Conservation (phyloP, 805 yeast species). For the Barnettozyma siamensis region DNA sequence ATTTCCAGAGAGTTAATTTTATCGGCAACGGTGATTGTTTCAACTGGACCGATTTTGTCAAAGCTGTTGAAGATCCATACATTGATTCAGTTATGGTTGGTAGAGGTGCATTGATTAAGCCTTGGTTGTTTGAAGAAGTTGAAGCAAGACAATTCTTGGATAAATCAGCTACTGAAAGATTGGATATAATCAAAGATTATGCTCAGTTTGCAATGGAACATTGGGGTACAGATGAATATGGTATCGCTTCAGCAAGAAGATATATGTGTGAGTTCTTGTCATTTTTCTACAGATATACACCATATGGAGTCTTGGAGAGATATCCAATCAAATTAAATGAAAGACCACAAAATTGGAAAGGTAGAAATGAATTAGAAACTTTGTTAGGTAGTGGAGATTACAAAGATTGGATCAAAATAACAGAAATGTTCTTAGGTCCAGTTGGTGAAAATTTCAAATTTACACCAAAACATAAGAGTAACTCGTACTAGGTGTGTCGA, state of each 20-base stretch:
- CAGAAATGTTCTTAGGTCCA: constrained; percentile 93
- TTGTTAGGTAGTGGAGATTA: constrained; percentile 79
- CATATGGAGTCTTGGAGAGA: constrained; percentile 86
- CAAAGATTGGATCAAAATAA: constrained; percentile 91
- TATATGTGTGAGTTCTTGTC: constrained; percentile 91
- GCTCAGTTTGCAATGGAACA: constrained; percentile 83
- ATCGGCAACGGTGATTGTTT: constrained; percentile 94
- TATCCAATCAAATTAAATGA: constrained; percentile 87
- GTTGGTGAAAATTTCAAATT: constrained; percentile 70
- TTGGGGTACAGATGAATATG: constrained; percentile 98
- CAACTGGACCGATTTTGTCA: constrained; percentile 84
- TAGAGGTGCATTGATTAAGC: constrained; percentile 94
- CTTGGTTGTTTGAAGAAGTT: constrained; percentile 97
- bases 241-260: constrained; percentile 81
- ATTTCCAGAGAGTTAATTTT: constrained; percentile 64
- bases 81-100: constrained; percentile 97
- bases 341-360: constrained; percentile 90
- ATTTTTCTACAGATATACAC: constrained; percentile 90
- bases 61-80: constrained; percentile 54
- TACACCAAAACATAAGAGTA: constrained; percentile 93
- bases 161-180: constrained; percentile 83
- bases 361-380: constrained; percentile 90
- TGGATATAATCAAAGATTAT: constrained; percentile 64
- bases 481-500: constrained; percentile 50
- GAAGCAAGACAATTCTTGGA: constrained; percentile 86